Percentiles rank a stretch among this genome's conserved stretches.
Evolutionary conservation across 23 red algal species (phyloP).

Genomic region (Agarophyton chilense): DNA sequence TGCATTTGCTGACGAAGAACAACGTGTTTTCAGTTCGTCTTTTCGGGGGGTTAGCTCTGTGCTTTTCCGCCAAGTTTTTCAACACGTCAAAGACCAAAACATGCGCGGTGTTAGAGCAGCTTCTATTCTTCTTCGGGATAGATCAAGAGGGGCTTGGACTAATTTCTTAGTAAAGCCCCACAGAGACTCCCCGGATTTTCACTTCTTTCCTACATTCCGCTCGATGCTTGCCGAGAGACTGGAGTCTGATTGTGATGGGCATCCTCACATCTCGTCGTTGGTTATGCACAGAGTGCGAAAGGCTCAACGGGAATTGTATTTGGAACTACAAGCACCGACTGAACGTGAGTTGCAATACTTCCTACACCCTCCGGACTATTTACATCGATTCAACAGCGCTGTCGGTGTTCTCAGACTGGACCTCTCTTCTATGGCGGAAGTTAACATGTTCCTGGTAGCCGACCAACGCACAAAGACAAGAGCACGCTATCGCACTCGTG

Average conservation of each 20-base stretch:
- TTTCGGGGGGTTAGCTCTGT: background rate
- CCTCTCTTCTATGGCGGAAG: background rate
- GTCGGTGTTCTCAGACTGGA: constrained; percentile 27
- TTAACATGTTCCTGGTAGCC: background rate
- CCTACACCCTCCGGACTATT: background rate
- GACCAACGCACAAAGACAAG: constrained; percentile 25
- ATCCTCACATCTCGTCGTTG: background rate
- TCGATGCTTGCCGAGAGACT: background rate
- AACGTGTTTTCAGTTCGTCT: background rate
- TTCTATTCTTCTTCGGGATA: background rate
- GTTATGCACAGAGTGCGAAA: background rate
- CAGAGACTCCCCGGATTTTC: background rate
- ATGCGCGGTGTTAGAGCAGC: background rate
- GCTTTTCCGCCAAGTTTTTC: background rate
- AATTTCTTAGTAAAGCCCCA: background rate
- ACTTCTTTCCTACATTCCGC: constrained; percentile 5
- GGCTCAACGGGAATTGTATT: background rate
- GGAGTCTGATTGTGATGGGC: background rate
- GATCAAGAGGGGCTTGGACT: background rate
- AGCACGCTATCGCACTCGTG: constrained; percentile 7
- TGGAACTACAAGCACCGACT: background rate
- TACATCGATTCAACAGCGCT: constrained; percentile 19
- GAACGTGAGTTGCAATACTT: constrained; percentile 11
- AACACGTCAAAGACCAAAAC: background rate
- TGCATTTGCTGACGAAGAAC: background rate